Evolutionary conservation across 371 early-diverging fungal species (phyloP), one percentile per base, ranked within the genome.

Genomic region (Haplosporangium sp.): DNA sequence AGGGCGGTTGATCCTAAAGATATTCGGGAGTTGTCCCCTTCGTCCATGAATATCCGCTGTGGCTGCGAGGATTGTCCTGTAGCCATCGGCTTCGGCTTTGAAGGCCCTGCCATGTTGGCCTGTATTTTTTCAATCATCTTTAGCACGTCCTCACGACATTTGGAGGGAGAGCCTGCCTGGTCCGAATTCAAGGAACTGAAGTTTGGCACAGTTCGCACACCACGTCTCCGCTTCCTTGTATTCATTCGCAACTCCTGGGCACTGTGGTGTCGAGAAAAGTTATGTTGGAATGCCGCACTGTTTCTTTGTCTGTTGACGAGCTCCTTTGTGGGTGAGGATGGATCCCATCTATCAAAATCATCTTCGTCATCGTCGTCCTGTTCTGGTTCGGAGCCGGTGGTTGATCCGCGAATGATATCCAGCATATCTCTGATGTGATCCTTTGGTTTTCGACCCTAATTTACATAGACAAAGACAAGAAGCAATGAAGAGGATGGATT

Each of bases 51-150:
- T 5, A 40, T 18, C n/a, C 41, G 56, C 10, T 12, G 37, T 16
- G 16, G n/a, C 7, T 6, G 18, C 5, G 41, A 41, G 20, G 41
- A n/a, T 40, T 12, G 20, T 1, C 18, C 56, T 40, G 41, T 12
- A 41, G 37, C 14, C 20, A 18, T 38, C 7, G 18, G 14, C 42
- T 12, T 6, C 5, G 46, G 43, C 18, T 48, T n/a, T 18, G 57
- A 12, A 11, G 61, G 40, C 13, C 43, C 51, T 14, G 42, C 16
- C 60, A 74, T 69, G 23, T 69, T 74, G 20, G 69, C 53, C 36
- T 74, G 69, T 18, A 74, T 59, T 23, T 74, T 67, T 11, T 76
- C 67, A n/a, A 76, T 70, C 76, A 76, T 76, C 51, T 62, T 62
- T 16, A 70, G 40, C 9, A 70, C 63, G 38, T 76, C 76, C 38